These are phyloP conservation scores for Verbascum thapsus DNA, from an alignment of 257 asterid genomes.

Conservation along the genomic window DNA sequence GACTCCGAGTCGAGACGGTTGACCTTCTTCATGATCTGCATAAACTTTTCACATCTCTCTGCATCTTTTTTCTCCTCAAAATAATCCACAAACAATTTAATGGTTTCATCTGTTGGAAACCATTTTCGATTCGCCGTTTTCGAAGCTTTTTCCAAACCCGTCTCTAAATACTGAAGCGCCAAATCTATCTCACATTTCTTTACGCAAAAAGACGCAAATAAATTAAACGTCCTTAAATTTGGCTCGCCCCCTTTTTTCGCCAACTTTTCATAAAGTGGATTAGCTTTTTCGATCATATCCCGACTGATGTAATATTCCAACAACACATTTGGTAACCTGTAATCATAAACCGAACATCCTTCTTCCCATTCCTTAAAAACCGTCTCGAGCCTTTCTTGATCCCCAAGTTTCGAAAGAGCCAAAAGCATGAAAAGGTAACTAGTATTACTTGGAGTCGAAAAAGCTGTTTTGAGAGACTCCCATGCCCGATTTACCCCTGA, in stretches of 20 bases:
- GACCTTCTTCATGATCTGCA: constrained; percentile 58
- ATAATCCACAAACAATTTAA: constrained; percentile 47
- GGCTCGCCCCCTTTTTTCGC: constrained; percentile 35
- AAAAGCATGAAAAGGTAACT: constrained; percentile 46
- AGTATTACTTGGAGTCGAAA: constrained; percentile 35
- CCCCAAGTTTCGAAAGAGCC: constrained; percentile 53
- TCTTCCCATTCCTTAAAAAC: constrained; percentile 66
- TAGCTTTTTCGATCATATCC: constrained; percentile 66
- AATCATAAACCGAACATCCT: constrained; percentile 40
- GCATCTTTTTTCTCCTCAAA: constrained; percentile 52
- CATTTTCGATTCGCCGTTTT: constrained; percentile 19
- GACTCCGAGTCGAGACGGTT: constrained; percentile 41
- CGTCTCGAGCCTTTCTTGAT: constrained; percentile 51
- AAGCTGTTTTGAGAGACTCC: constrained; percentile 41
- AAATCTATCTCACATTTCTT: constrained; percentile 50
- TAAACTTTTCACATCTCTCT: constrained; percentile 48
- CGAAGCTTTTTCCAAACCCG: constrained; percentile 43
- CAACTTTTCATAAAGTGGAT: constrained; percentile 42
- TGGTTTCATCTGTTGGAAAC: constrained; percentile 59
- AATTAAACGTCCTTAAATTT: constrained; percentile 49
- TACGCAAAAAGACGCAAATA: constrained; percentile 44
- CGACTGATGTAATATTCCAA: constrained; percentile 54
- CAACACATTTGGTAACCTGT: constrained; percentile 63
- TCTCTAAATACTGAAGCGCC: constrained; percentile 67
- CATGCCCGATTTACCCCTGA: constrained; percentile 60